Evolutionary conservation across 352 stramenopile genomes (phyloP).

Genomic region (Pythium biforme): DNA sequence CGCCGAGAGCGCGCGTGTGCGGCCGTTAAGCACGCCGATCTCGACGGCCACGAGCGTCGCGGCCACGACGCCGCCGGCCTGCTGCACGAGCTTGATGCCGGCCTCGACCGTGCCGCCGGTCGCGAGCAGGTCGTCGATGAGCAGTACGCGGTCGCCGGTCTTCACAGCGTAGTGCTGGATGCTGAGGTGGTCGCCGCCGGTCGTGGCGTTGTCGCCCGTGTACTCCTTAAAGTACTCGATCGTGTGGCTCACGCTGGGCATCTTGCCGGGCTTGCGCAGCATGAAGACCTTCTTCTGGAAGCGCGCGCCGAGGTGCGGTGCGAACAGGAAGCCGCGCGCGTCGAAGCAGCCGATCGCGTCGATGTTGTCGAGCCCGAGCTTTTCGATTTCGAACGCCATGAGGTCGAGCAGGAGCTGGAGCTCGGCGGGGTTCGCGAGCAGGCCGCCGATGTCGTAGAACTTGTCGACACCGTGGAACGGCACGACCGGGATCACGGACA

Average conservation of each 20-base stretch:
- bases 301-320: conserved; percentile 92
- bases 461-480: conserved; percentile 93
- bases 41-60: conserved; percentile 96
- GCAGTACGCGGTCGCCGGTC: conserved; percentile 87
- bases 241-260: conserved; percentile 92
- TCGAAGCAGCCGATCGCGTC: conserved; percentile 93
- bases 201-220: conserved; percentile 76
- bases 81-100: conserved; percentile 85
- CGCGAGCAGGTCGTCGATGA: conserved; percentile 97
- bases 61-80: conserved; percentile 82
- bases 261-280: conserved; percentile 97
- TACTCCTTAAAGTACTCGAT: conserved; percentile 94
- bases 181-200: conserved; percentile 81
- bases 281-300: conserved; percentile 98
- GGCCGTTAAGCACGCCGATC: conserved; percentile 70
- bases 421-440: conserved; percentile 85
- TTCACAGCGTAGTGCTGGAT: conserved; percentile 82
- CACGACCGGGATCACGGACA: conserved; percentile 92
- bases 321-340: conserved; percentile 96
- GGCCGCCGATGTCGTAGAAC: conserved; percentile 98
- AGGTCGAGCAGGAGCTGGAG: conserved; percentile 94
- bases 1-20: conserved; percentile 42
- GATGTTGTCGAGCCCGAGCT: conserved; percentile 55
- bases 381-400: conserved; percentile 71
- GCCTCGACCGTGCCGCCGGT: conserved; percentile 94